A percentile compares a stretch with the other conserved stretches of the same genome.
Conservation (phyloP, 1,139 yeast genomes). For the Geotrichum citri-aurantii region DNA sequence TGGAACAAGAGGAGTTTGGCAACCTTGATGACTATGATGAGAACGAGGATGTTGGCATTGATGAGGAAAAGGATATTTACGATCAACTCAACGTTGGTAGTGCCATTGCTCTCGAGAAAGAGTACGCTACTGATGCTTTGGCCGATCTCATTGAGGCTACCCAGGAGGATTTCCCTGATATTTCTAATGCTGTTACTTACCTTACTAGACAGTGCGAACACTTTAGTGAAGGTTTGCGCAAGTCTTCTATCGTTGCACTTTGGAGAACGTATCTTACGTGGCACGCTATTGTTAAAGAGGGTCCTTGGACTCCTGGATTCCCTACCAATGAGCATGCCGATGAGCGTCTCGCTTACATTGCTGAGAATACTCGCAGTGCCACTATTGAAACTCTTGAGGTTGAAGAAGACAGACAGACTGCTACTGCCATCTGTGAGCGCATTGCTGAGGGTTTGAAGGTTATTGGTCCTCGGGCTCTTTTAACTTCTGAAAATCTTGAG, state of each 20-base stretch:
- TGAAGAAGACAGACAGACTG: conserved; percentile 78
- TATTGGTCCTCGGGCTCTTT: conserved; percentile 67
- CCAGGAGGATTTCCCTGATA: conserved; percentile 72
- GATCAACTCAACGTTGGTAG: conserved; percentile 81
- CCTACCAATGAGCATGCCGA: conserved; percentile 41
- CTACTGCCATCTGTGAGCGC: conserved; percentile 70
- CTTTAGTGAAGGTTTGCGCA: conserved; percentile 83
- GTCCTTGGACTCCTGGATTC: conserved; percentile 64
- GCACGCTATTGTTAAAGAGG: conserved; percentile 43
- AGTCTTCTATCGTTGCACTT: conserved; percentile 72
- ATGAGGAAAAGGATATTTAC: conserved; percentile 47
- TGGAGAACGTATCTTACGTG: conserved; percentile 80
- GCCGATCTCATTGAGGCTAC: conserved; percentile 86
- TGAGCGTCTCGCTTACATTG: conserved; percentile 48
- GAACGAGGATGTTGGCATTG: conserved; percentile 27
- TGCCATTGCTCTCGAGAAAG: conserved; percentile 94
- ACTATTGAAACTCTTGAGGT: conserved; percentile 61
- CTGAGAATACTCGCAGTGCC: conserved; percentile 59
- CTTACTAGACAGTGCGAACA: conserved; percentile 72
- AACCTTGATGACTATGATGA: conserved; percentile 33
- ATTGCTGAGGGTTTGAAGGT: conserved; percentile 62
- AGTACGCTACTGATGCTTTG: conserved; percentile 90
- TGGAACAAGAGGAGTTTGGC: conserved; percentile 56
- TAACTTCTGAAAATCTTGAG: conserved; percentile 57
- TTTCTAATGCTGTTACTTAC: conserved; percentile 62